A percentile compares a stretch with the other conserved stretches of the same genome.
These are phyloP conservation scores for Candida coleopterorum DNA, from an alignment of 805 yeast genomes.

Conservation along the genomic window DNA sequence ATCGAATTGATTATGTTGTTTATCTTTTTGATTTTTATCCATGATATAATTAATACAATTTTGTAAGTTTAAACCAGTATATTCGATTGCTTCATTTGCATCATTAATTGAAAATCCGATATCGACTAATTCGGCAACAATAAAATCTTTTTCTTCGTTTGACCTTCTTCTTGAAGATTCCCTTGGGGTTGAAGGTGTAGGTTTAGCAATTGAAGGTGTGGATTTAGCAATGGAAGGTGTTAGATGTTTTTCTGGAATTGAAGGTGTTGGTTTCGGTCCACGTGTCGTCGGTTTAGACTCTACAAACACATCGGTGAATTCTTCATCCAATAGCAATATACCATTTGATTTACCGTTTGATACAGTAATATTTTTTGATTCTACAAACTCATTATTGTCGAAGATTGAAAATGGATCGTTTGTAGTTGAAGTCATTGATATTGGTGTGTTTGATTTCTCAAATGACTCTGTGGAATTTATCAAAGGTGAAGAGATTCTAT, in stretches of 20 bases:
- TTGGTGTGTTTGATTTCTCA: no score
- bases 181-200: background rate
- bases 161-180: background rate
- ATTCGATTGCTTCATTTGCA: constrained; percentile 55
- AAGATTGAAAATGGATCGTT: constrained; percentile 11
- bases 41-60: constrained; percentile 64
- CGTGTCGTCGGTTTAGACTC: background rate
- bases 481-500: background rate
- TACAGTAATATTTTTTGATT: constrained; percentile 3
- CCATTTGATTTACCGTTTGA: background rate
- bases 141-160: constrained; percentile 33
- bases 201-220: background rate
- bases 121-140: constrained; percentile 66
- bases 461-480: no score
- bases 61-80: constrained; percentile 57
- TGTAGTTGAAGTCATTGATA: constrained; percentile 4
- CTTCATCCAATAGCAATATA: constrained; percentile 34
- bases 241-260: background rate
- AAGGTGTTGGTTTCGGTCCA: constrained; percentile 1
- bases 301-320: constrained; percentile 36
- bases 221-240: no score
- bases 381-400: no score
- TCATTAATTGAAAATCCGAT: constrained; percentile 71
- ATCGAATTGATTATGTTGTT: background rate
- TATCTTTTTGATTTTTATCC: constrained; percentile 31